Evolutionary conservation across 495 filamentous ascomycete genomes (phyloP).

Genomic region (Penicillium longicatenatum): DNA sequence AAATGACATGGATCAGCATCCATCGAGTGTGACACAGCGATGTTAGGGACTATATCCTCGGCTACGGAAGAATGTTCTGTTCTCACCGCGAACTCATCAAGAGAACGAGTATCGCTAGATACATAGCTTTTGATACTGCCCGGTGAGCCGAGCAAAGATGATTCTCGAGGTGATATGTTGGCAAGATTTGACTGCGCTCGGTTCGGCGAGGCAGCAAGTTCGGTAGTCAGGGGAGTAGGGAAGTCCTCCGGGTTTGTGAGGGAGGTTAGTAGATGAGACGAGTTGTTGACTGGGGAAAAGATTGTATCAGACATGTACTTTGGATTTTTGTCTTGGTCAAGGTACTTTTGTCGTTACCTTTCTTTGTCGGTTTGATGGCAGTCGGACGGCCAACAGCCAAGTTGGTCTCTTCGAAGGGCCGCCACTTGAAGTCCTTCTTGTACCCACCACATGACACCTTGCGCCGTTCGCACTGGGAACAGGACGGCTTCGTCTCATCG

Average conservation of each 20-base stretch:
- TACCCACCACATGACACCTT: slow-evolving; percentile 76
- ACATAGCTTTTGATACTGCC: slow-evolving; percentile 25
- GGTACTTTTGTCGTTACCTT: slow-evolving; percentile 37
- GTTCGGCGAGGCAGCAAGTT: slow-evolving; percentile 17
- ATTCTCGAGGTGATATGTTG: slow-evolving; percentile 20
- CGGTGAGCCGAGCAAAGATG: slow-evolving; percentile 21
- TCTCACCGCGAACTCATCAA: slow-evolving; percentile 17
- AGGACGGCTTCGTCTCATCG: slow-evolving; percentile 76
- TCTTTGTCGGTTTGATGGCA: slow-evolving; percentile 40
- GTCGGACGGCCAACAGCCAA: slow-evolving; percentile 50
- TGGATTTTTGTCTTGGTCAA: background rate
- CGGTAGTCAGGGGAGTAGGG: slow-evolving; percentile 23
- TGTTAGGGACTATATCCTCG: slow-evolving; percentile 17
- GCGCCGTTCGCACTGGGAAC: slow-evolving; percentile 71
- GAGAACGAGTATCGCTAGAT: slow-evolving; percentile 20
- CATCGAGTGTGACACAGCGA: slow-evolving; percentile 1
- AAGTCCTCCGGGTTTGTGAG: slow-evolving; percentile 7
- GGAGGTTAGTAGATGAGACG: slow-evolving; percentile 6
- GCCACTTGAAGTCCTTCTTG: slow-evolving; percentile 85
- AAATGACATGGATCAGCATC: slow-evolving; percentile 24
- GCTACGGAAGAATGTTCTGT: slow-evolving; percentile 14
- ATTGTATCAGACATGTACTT: background rate
- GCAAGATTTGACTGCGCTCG: slow-evolving; percentile 7
- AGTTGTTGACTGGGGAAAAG: background rate
- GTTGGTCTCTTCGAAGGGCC: slow-evolving; percentile 70